Conservation (phyloP, 768 basidiomycete species). For the Psilocybe cubensis region DNA sequence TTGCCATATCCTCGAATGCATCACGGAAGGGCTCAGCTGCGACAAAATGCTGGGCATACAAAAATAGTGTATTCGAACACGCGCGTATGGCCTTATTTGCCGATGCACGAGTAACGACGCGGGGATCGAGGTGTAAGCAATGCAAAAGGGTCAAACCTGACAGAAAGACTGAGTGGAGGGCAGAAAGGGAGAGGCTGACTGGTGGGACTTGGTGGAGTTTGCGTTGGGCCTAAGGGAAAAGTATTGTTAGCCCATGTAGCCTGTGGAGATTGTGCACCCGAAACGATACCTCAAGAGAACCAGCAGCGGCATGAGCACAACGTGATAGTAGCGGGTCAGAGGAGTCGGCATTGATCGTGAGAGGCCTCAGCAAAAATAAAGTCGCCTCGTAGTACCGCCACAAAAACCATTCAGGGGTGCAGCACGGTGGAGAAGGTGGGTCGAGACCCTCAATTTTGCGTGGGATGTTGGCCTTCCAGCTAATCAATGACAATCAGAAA, state of each 20-base stretch:
- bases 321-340: conserved; percentile 6
- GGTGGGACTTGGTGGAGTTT: conserved; percentile 8
- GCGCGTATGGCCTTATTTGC: conserved; percentile 10
- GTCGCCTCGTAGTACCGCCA: conserved; percentile 11
- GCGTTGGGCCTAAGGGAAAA: conserved; percentile 1
- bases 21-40: conserved; percentile 12
- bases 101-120: conserved; percentile 1
- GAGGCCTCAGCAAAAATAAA: conserved; percentile 7
- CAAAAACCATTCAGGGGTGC: conserved; percentile 11
- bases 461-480: conserved; percentile 7
- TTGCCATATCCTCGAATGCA: conserved; percentile 11
- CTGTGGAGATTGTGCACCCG: neutral
- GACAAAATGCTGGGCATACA: conserved; percentile 11
- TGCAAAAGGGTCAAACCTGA: conserved; percentile 7
- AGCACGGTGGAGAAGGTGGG: conserved; percentile 2
- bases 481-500: neutral
- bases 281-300: conserved; percentile 1
- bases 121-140: conserved; percentile 6
- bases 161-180: conserved; percentile 7
- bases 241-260: neutral
- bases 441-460: neutral
- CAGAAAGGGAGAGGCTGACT: conserved; percentile 6
- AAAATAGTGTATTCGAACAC: conserved; percentile 10
- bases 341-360: conserved; percentile 1
- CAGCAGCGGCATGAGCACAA: conserved; percentile 8